Base-by-base conservation (phyloP, 306 rosid species). In the Lotus japonicus region DNA sequence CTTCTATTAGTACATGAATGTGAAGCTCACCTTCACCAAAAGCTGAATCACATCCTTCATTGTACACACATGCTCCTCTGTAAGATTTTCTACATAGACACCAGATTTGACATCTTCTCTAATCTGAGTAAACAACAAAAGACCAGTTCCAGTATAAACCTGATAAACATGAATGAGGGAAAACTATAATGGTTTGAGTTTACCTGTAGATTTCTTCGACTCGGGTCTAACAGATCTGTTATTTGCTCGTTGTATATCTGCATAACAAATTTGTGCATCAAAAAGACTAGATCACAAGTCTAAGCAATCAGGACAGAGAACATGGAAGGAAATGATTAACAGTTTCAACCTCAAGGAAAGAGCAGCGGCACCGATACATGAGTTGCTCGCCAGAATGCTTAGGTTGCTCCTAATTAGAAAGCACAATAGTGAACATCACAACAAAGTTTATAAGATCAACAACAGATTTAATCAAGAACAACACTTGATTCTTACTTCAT, bases 61-160 rank as follows among this genome's bases (percentile, higher is more conserved):
- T 1, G 92, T 77, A 57, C 67, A 50, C 13, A 85, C 96, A 75
- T 64, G 82, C 82, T 87, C 86, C 82, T 87, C 96, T 7, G 87
- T 89, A 46, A 92, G 92, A 72, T 87, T 92, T 69, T 92, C 98
- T 64, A 92, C 96, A 84, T 92, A 92, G 36, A 89, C 89, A 51
- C 98, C 98, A 75, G 96, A 84, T 82, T 87, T 92, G 74, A 89
- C 98, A 79, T 84, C 97, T 89, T 92, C 97, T 74, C 97, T 84
- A 51, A 92, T 81, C 97, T 92, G 86, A 62, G 46, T 59, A 78
- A 72, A 73, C 31, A 55, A 64, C 18, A 35, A 16, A 28, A 41
- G 33, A 58, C 11, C 54, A 43, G 10, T 72, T 52, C 70, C 13
- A 36, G 35, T 17, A 61, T 44, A 58, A 70, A 14, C 17, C 45